phyloP scores from a whole-genome alignment of 768 basidiomycete genomes.

The Jaapia argillacea region DNA sequence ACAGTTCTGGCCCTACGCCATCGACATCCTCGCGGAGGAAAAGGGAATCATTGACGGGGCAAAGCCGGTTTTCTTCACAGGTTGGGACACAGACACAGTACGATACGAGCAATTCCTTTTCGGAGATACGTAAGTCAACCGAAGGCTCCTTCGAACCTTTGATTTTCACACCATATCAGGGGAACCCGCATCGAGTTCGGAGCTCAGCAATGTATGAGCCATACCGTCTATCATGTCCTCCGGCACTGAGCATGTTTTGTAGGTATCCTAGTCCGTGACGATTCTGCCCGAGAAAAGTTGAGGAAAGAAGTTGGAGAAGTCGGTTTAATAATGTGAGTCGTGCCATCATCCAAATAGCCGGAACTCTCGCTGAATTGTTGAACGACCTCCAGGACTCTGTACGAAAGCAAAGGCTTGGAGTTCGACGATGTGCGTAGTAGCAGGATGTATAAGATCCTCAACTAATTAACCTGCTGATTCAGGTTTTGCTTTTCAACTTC shows the following conservation, averaged over 20 bases:
- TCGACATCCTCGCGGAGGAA: conserved; percentile 50
- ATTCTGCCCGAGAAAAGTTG: conserved; percentile 37
- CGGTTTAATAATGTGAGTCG: conserved; percentile 46
- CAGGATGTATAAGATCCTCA: neutral
- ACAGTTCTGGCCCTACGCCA: conserved; percentile 51
- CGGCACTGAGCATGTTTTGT: too few relatives aligned
- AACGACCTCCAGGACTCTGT: conserved; percentile 29
- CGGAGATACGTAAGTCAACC: conserved; percentile 33
- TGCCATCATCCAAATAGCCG: neutral
- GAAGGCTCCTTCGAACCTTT: neutral
- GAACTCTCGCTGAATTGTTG: neutral
- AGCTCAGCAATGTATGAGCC: conserved; percentile 55
- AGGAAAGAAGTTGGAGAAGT: conserved; percentile 41
- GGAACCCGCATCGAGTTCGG: conserved; percentile 47
- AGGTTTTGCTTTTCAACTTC: conserved; percentile 72
- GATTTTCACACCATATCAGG: conserved; percentile 15
- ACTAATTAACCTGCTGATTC: neutral
- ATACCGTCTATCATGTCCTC: too few relatives aligned
- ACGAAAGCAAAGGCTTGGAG: conserved; percentile 59
- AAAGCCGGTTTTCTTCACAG: conserved; percentile 48
- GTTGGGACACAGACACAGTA: conserved; percentile 31
- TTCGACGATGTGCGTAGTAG: conserved; percentile 51
- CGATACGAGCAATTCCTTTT: conserved; percentile 50
- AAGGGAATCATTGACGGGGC: conserved; percentile 40
- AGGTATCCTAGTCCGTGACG: conserved; percentile 67